Evolutionary conservation across 73 alveolate genomes (phyloP).

Genomic region (Stentor coeruleus): DNA sequence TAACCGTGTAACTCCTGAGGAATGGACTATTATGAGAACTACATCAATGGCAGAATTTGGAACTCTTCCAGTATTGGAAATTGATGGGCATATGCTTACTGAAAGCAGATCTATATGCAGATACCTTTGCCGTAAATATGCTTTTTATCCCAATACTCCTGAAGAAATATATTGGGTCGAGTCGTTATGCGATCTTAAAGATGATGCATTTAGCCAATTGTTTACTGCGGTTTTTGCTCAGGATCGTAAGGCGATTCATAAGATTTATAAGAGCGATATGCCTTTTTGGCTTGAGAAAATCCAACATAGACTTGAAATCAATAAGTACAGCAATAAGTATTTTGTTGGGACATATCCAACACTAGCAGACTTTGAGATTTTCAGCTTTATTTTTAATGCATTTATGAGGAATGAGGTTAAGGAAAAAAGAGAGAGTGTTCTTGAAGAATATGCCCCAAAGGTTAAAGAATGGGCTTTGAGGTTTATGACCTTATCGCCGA

Average conservation of each 20-base stretch:
- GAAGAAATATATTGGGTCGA: conserved; percentile 56
- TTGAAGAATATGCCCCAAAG: not conserved
- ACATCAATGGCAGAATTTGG: conserved; percentile 41
- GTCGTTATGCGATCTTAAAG: conserved; percentile 36
- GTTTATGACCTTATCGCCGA: not conserved
- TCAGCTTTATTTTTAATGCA: not conserved
- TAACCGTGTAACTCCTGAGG: conserved; percentile 4
- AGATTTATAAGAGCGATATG: no score
- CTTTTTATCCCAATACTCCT: conserved; percentile 56
- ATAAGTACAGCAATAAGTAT: not conserved
- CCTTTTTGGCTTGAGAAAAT: not conserved
- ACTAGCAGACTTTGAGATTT: conserved; percentile 4
- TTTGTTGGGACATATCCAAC: conserved; percentile 6
- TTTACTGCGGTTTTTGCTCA: not conserved
- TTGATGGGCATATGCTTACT: no score
- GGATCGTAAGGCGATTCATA: not conserved
- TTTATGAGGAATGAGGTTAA: not conserved
- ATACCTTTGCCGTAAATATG: conserved; percentile 47
- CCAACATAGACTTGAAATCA: not conserved
- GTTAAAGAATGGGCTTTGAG: conserved; percentile 3
- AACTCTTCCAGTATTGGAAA: conserved; percentile 51
- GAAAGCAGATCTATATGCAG: conserved; percentile 42
- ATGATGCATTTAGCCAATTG: not conserved
- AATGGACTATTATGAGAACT: conserved; percentile 27
- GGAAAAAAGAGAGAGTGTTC: not conserved